phyloP scores from a whole-genome alignment of 495 filamentous ascomycete species.

The Penicillium simplicissimum region DNA sequence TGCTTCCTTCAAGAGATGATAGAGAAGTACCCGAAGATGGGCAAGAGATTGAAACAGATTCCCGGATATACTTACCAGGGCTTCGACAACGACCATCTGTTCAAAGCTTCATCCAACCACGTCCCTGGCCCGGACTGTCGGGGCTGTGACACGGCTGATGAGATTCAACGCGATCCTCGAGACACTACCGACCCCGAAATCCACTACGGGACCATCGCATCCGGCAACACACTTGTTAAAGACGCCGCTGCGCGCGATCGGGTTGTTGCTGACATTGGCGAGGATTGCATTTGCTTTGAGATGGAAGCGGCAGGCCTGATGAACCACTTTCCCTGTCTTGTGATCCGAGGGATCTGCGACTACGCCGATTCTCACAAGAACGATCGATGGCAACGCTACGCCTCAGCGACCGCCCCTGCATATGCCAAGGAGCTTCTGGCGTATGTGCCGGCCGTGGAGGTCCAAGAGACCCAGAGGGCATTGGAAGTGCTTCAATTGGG shows the following conservation, averaged over 20 bases:
- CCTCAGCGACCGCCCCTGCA: not conserved
- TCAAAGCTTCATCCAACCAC: conserved; percentile 13
- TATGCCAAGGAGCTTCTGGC: conserved; percentile 35
- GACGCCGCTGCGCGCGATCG: conserved; percentile 13
- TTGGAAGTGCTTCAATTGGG: conserved; percentile 4
- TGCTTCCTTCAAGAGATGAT: conserved; percentile 23
- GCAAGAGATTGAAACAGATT: conserved; percentile 1
- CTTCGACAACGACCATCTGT: conserved; percentile 17
- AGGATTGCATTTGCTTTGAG: conserved; percentile 5
- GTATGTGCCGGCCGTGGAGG: conserved; percentile 11
- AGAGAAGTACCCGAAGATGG: too few relatives aligned
- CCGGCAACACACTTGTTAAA: conserved; percentile 24
- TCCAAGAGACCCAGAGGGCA: conserved; percentile 6
- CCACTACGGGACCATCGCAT: conserved; percentile 29
- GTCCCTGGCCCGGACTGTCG: conserved; percentile 7
- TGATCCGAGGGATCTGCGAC: not conserved
- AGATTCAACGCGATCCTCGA: conserved; percentile 18
- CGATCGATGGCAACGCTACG: not conserved
- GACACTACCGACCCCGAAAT: conserved; percentile 9
- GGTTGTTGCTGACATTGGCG: not conserved
- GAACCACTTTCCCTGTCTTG: not conserved
- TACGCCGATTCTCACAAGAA: conserved; percentile 4
- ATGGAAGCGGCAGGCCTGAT: conserved; percentile 1
- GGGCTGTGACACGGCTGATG: conserved; percentile 15
- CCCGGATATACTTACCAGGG: conserved; percentile 13